Evolutionary conservation across 257 asterid genomes (phyloP), one percentile per base, ranked within the genome.

Genomic region (Orobanche coerulescens): DNA sequence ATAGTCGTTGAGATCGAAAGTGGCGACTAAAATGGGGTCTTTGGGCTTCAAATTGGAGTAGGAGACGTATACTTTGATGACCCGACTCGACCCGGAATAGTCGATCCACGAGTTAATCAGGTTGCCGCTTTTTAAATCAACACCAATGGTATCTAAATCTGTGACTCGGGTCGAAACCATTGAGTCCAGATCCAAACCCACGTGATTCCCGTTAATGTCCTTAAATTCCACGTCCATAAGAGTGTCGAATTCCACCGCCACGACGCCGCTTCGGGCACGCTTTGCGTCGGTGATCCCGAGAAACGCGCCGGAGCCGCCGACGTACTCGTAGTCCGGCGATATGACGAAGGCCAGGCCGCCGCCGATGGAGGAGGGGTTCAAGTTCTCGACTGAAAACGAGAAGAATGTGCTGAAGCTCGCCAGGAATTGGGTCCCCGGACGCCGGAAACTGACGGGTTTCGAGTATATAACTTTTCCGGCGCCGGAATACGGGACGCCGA

Each of bases 281-380:
- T 58, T 67, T 4, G 80, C 60, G 62, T 81, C 89, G 69, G 73
- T 57, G 53, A 78, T 69, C 2, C 96, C 96, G 62, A 88, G 48
- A 22, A 61, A 88, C 12, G 83, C 95, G 3, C 96, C 96, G 65
- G 82, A 81, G 66, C 81, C 95, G 11, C 96, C 96, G 22, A 88
- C 11, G 14, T 52, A 49, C 40, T 64, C 84, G 28, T 76, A 95
- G 47, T 80, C 87, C 16, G 86, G 84, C 0, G 95, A 77, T 39
- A 88, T 77, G 54, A 88, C 74, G 43, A 88, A 88, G 0, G 96
- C 96, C 15, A 88, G 58, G 0, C 96, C 96, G 26, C 95, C 96
- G 43, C 96, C 96, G 61, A 85, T 83, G 22, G 96, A 88, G 0
- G 87, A 78, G 0, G 94, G 96, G 70, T 88, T 88, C 76, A 83